Percentiles rank a stretch among this genome's conserved stretches.
Conservation (phyloP, 1,284 basidiomycete genomes). For the Ganoderma lucidum region DNA sequence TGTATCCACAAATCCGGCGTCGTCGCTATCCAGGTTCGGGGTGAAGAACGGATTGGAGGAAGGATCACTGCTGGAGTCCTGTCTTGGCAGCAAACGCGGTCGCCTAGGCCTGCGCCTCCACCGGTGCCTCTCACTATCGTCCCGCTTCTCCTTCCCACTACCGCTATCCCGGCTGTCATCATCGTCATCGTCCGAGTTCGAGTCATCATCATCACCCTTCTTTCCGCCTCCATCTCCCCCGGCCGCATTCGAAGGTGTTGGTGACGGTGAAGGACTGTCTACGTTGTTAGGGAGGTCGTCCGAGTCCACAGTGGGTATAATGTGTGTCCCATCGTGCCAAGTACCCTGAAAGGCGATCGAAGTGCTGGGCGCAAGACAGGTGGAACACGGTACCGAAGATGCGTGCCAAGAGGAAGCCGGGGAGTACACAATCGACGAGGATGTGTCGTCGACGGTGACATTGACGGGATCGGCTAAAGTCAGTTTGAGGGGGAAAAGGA, state of each 20-base stretch:
- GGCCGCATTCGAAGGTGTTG: background rate
- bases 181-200: slow-evolving; percentile 30
- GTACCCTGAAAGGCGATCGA: slow-evolving; percentile 44
- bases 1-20: slow-evolving; percentile 46
- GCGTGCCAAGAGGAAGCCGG: slow-evolving; percentile 51
- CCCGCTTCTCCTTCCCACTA: slow-evolving; percentile 19
- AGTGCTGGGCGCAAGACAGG: slow-evolving; percentile 45
- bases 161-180: slow-evolving; percentile 22
- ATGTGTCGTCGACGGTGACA: slow-evolving; percentile 54
- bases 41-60: slow-evolving; percentile 38
- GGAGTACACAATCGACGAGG: slow-evolving; percentile 50
- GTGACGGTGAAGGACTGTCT: background rate
- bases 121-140: background rate
- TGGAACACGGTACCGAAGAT: slow-evolving; percentile 43
- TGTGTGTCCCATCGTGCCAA: slow-evolving; percentile 53
- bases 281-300: slow-evolving; percentile 36
- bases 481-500: slow-evolving; percentile 15
- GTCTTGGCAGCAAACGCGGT: slow-evolving; percentile 17
- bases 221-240: slow-evolving; percentile 17
- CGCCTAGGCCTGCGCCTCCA: slow-evolving; percentile 14
- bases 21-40: slow-evolving; percentile 45
- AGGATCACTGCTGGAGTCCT: slow-evolving; percentile 25
- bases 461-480: slow-evolving; percentile 41
- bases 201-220: slow-evolving; percentile 31
- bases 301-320: slow-evolving; percentile 40